Evolutionary conservation across 2,329 filamentous ascomycete species (phyloP).

Genomic region (Albifimbria verrucaria): DNA sequence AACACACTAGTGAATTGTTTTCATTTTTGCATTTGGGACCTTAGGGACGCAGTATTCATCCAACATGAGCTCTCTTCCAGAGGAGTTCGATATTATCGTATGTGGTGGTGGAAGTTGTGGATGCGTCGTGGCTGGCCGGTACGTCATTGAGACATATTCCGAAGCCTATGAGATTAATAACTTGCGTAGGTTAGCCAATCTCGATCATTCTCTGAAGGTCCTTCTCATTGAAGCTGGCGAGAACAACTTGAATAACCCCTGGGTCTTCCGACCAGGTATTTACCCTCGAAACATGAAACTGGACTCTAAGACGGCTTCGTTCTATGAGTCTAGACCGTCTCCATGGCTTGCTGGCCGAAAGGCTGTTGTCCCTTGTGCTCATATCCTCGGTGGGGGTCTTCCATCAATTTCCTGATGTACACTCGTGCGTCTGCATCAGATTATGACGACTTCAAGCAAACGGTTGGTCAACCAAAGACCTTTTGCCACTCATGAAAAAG

Average conservation of each 20-base stretch:
- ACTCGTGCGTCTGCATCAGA: slow-evolving; percentile 24
- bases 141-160: slow-evolving; percentile 7
- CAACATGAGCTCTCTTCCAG: slow-evolving; percentile 45
- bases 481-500: slow-evolving; percentile 75
- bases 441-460: slow-evolving; percentile 78
- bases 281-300: slow-evolving; percentile 77
- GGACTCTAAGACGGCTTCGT: slow-evolving; percentile 77
- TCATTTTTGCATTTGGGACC: too few species aligned
- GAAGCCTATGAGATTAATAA: background rate
- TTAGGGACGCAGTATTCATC: slow-evolving; percentile 11
- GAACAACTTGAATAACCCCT: slow-evolving; percentile 74
- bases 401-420: slow-evolving; percentile 72
- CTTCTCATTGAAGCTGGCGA: slow-evolving; percentile 69
- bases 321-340: slow-evolving; percentile 74
- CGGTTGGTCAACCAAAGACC: slow-evolving; percentile 74
- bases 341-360: slow-evolving; percentile 68
- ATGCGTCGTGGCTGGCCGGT: slow-evolving; percentile 57
- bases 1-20: too few species aligned
- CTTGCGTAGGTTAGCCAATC: slow-evolving; percentile 61
- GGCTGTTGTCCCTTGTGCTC: slow-evolving; percentile 71
- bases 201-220: slow-evolving; percentile 70
- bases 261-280: slow-evolving; percentile 72
- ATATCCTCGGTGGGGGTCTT: slow-evolving; percentile 71
- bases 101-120: slow-evolving; percentile 70
- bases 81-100: slow-evolving; percentile 79